A percentile compares a stretch with the other conserved stretches of the same genome.
Conservation (phyloP, 1,284 basidiomycete genomes). For the Xerocomus nothofagi region DNA sequence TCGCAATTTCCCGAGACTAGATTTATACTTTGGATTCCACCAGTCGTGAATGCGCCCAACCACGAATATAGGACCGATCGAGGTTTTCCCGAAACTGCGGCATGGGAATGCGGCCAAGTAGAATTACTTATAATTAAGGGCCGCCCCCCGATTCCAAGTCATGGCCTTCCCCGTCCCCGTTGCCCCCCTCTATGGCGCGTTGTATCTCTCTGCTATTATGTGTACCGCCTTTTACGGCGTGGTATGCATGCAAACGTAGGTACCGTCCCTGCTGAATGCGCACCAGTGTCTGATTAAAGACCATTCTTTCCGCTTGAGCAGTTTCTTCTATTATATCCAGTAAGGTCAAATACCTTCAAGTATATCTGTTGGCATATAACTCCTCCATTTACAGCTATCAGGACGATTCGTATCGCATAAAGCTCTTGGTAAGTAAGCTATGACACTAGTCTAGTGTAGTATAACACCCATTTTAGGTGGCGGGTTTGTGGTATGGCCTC, state of each 20-base stretch:
- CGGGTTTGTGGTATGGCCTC: neutral
- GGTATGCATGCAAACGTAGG: constrained; percentile 8
- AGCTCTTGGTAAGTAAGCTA: constrained; percentile 4
- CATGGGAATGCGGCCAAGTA: neutral
- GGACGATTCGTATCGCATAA: neutral
- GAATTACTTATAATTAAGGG: neutral
- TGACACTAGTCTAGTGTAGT: neutral
- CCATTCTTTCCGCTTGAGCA: neutral
- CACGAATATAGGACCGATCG: neutral
- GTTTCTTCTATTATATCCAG: neutral
- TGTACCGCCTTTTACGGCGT: constrained; percentile 4
- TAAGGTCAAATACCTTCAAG: too few species aligned
- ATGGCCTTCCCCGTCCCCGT: constrained; percentile 3
- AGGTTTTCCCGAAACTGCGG: neutral
- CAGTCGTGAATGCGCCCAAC: too few species aligned
- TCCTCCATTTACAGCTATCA: neutral
- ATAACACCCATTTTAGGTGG: neutral
- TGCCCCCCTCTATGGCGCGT: constrained; percentile 3
- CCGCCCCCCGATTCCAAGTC: neutral
- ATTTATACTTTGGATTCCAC: too few species aligned
- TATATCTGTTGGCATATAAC: neutral
- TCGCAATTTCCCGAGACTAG: too few species aligned
- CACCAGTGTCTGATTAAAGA: neutral
- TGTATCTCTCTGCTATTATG: constrained; percentile 3
- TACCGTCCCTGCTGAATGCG: neutral